phyloP scores from a whole-genome alignment of 139 green algal genomes.

The Klebsormidium nitens region DNA sequence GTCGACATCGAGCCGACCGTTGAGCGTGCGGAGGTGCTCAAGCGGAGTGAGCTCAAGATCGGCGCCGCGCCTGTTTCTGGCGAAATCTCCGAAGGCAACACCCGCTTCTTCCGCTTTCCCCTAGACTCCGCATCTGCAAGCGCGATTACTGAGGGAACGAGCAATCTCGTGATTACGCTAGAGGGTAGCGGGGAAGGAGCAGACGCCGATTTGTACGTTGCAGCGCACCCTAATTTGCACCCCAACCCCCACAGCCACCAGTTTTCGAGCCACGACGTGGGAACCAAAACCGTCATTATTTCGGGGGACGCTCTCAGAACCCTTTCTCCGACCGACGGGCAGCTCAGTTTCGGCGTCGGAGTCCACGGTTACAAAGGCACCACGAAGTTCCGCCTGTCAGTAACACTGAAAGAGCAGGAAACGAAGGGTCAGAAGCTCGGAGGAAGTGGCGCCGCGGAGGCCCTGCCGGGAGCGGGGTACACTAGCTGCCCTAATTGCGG shows the following conservation, averaged over 20 bases:
- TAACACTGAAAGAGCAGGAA: too few species aligned
- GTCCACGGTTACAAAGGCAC: conserved; percentile 17
- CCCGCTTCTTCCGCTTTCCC: too few species aligned
- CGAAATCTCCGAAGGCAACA: too few species aligned
- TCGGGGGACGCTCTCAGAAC: conserved; percentile 6
- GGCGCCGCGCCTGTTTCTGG: too few species aligned
- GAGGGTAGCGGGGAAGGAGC: neutral
- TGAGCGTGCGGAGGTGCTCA: too few species aligned
- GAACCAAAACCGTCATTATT: conserved; percentile 18
- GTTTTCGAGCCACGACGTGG: conserved; percentile 19
- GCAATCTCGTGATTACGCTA: neutral
- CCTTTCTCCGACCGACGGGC: neutral
- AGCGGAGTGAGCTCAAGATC: too few species aligned
- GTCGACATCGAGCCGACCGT: conserved; percentile 18
- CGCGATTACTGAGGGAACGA: too few species aligned
- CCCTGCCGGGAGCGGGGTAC: neutral
- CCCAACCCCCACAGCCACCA: conserved; percentile 15
- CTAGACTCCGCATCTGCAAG: too few species aligned
- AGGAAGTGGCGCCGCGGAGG: neutral
- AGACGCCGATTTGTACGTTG: conserved; percentile 34
- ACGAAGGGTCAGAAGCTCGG: neutral
- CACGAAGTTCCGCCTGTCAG: neutral
- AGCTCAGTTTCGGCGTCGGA: conserved; percentile 5
- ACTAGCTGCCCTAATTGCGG: conserved; percentile 27
- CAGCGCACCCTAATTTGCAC: conserved; percentile 21